phyloP scores from a whole-genome alignment of 2,329 filamentous ascomycete genomes.

The Diaporthe eres region DNA sequence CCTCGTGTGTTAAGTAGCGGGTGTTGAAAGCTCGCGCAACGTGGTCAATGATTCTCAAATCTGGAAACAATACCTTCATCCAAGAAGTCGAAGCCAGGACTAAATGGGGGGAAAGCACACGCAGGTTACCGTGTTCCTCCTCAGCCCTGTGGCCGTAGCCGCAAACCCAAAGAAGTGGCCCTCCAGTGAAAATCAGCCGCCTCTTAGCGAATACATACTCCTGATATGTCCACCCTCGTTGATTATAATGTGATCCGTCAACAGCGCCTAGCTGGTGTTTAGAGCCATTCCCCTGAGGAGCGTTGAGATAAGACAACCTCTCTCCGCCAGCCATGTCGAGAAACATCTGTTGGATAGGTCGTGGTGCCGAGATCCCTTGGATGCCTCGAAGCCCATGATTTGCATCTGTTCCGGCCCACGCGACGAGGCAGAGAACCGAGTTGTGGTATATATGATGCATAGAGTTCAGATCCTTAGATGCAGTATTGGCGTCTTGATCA shows the following conservation, averaged over 20 bases:
- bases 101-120: no score
- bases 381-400: background rate
- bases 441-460: background rate
- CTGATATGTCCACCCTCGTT: slow-evolving; percentile 10
- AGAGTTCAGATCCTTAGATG: background rate
- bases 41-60: fast-evolving
- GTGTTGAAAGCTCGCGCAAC: background rate
- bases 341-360: background rate
- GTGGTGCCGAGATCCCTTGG: background rate
- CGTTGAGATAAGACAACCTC: background rate
- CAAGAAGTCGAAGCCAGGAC: no score
- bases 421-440: background rate
- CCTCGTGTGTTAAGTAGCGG: background rate
- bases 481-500: background rate
- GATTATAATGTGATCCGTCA: background rate
- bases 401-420: background rate
- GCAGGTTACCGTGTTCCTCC: background rate
- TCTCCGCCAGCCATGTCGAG: background rate
- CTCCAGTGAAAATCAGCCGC: background rate
- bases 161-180: background rate
- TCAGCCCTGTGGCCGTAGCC: background rate
- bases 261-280: background rate
- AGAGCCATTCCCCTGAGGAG: no score
- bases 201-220: background rate
- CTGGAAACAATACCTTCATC: background rate